Evolutionary conservation across 148 eudicot genomes (phyloP), one percentile per base, ranked within the genome.

Genomic region (Dysphania ambrosioides): DNA sequence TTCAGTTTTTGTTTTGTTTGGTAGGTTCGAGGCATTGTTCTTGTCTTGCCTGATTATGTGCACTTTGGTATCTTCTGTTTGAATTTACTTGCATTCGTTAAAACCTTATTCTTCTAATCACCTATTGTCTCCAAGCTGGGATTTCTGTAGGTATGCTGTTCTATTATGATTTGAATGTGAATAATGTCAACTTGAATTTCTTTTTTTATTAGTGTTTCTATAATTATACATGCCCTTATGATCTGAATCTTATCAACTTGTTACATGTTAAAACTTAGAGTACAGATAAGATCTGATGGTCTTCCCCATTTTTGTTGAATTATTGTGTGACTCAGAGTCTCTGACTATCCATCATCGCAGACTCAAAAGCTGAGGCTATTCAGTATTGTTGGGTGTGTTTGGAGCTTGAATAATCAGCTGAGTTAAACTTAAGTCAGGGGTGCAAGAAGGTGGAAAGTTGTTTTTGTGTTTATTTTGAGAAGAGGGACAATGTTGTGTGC

Each of bases 401-500:
- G 68, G 23, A 38, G 42, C 3, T 38, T 67, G 66, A 75, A 56
- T 58, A 3, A 8, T 27, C 32, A 47, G 21, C 19, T 57, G 31
- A 19, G 56, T 65, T 38, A 40, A 27, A 29, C 62, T 56, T 53
- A 40, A 21, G 31, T 23, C 23, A 67, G 24, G 9, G 8, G 26
- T n/a, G 24, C 12, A 15, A 40, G 72, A 18, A n/a, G 29, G 60
- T 51, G 30, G 44, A 24, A 67, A 15, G 21, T 23, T 55, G 74
- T 15, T 47, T 47, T 18, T 47, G 30, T 26, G 64, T 62, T 49
- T 27, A 9, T 23, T 58, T 79, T 53, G 66, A 30, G 44, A 38
- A 65, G 71, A 75, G 72, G 75, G 75, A 83, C 19, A 71, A 93
- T 94, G 98, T 76, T 94, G 93, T 94, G 97, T 77, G 87, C 93